Conservation (phyloP, 192 early-diverging fungal genomes). For the Irineochytrium annulatum region DNA sequence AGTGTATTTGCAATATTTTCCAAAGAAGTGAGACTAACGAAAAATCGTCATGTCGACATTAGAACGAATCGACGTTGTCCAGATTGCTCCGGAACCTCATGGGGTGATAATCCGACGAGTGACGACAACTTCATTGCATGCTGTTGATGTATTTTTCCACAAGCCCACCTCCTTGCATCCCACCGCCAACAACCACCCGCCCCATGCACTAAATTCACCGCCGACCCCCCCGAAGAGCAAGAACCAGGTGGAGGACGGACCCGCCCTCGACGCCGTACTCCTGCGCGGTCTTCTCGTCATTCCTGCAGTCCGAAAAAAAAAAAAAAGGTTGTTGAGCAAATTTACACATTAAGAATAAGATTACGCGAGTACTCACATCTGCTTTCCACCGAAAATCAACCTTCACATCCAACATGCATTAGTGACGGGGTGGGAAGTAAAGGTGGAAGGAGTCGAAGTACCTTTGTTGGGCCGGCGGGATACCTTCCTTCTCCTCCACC, state of each 20-base stretch:
- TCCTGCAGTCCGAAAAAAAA: slow-evolving; percentile 43
- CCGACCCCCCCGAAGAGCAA: slow-evolving; percentile 87
- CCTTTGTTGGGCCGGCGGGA: slow-evolving; percentile 93
- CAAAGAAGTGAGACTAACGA: too few relatives aligned
- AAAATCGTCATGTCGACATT: too few relatives aligned
- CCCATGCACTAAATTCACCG: too few relatives aligned
- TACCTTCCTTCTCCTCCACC: slow-evolving; percentile 96
- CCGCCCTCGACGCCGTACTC: slow-evolving; percentile 74
- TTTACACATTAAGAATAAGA: not conserved
- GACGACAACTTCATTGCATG: too few relatives aligned
- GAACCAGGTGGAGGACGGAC: slow-evolving; percentile 85
- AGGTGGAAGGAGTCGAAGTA: slow-evolving; percentile 3
- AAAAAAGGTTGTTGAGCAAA: not conserved
- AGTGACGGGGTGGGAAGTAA: not conserved
- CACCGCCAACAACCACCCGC: too few relatives aligned
- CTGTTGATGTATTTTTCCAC: too few relatives aligned
- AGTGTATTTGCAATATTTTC: too few relatives aligned
- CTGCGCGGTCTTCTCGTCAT: slow-evolving; percentile 67
- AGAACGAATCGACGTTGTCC: not conserved
- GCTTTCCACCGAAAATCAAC: slow-evolving; percentile 90
- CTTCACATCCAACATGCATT: slow-evolving; percentile 23
- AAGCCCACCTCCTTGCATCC: too few relatives aligned
- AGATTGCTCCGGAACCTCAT: not conserved
- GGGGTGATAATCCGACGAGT: too few relatives aligned
- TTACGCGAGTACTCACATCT: slow-evolving; percentile 63